Evolutionary conservation across 306 rosid genomes (phyloP).

Genomic region (Ormosia semicastrata): DNA sequence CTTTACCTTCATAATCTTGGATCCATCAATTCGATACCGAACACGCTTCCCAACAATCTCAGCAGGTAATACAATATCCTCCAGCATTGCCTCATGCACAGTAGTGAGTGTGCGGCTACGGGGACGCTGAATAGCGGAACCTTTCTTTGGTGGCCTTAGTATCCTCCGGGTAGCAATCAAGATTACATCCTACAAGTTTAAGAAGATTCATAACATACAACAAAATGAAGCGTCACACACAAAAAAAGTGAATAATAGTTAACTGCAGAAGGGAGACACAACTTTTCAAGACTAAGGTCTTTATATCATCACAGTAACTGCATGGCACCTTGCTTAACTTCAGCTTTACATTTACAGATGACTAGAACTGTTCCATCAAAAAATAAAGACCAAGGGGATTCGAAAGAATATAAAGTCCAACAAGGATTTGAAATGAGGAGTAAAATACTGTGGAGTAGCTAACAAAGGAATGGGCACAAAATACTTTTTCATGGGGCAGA

Average conservation of each 20-base stretch:
- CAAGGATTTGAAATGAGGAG: neutral
- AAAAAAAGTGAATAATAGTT: neutral
- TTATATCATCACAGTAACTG: neutral
- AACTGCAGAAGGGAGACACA: neutral
- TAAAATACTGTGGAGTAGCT: neutral
- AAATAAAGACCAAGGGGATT: neutral
- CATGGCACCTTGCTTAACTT: neutral
- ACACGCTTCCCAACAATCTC: slow-evolving; percentile 90
- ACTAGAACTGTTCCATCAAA: neutral
- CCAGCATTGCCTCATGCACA: slow-evolving; percentile 87
- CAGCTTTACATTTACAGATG: neutral
- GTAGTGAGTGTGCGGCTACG: slow-evolving; percentile 86
- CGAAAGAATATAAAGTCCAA: neutral
- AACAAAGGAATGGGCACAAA: neutral
- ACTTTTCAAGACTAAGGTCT: neutral
- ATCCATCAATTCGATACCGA: slow-evolving; percentile 72
- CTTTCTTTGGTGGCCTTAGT: slow-evolving; percentile 86
- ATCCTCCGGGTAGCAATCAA: slow-evolving; percentile 81
- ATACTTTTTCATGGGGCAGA: neutral
- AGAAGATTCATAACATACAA: neutral
- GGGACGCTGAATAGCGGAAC: slow-evolving; percentile 82
- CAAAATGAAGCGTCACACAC: neutral
- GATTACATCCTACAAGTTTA: slow-evolving; percentile 59
- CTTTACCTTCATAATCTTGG: slow-evolving; percentile 81
- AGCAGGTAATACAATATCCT: slow-evolving; percentile 86